Conservation (phyloP, 805 yeast genomes). For the Candida lessepsii region DNA sequence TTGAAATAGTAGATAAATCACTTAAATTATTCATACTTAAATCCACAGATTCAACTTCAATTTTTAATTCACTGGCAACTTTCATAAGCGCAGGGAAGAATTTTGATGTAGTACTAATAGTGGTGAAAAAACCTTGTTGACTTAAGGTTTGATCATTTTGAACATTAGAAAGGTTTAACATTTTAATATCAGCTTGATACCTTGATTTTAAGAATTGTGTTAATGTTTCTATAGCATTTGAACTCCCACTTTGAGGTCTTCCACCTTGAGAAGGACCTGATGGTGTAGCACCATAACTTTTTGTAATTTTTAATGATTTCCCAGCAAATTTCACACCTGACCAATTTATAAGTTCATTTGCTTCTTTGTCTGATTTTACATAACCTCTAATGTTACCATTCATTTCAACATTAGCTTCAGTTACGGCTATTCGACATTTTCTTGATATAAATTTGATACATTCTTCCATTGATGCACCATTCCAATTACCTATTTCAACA, state of each 20-base stretch:
- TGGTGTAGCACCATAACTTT: conserved; percentile 20
- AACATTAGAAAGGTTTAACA: conserved; percentile 69
- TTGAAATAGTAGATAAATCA: conserved; percentile 57
- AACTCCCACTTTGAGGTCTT: conserved; percentile 21
- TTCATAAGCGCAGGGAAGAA: conserved; percentile 89
- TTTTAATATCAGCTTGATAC: conserved; percentile 59
- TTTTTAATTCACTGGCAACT: conserved; percentile 55
- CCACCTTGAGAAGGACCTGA: neutral
- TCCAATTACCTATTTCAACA: conserved; percentile 77
- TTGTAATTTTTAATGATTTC: conserved; percentile 53
- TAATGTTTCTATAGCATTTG: conserved; percentile 62
- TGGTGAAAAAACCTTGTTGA: conserved; percentile 62
- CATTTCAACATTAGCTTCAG: conserved; percentile 53
- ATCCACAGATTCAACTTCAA: conserved; percentile 71
- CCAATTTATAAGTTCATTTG: conserved; percentile 57
- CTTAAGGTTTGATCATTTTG: conserved; percentile 60
- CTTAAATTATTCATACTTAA: conserved; percentile 57
- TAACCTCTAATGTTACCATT: conserved; percentile 55
- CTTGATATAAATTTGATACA: conserved; percentile 67
- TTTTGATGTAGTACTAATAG: conserved; percentile 64
- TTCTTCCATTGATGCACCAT: conserved; percentile 70
- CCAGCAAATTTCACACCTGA: conserved; percentile 85
- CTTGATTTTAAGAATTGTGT: conserved; percentile 61
- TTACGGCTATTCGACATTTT: conserved; percentile 57
- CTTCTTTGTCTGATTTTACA: conserved; percentile 55